Evolutionary conservation across 2,329 filamentous ascomycete species (phyloP).

Genomic region (Arachnomyces sp.): DNA sequence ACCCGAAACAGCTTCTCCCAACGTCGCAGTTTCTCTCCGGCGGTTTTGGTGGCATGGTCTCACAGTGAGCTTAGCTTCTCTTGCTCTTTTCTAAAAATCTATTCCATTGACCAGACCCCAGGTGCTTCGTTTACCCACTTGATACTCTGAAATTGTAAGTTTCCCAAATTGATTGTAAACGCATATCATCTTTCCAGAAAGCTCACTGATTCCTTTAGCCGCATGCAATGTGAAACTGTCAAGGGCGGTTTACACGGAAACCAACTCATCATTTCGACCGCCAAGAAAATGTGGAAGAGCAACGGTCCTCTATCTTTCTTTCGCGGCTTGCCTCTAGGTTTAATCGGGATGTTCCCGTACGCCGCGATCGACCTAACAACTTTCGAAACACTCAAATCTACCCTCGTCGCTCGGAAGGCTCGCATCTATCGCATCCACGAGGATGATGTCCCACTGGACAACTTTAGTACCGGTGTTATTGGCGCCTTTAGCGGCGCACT

Average conservation of each 20-base stretch:
- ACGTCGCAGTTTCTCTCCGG: conserved; percentile 87
- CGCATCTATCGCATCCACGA: conserved; percentile 64
- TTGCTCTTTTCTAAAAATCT: conserved; percentile 3
- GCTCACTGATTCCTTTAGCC: conserved; percentile 37
- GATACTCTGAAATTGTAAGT: conserved; percentile 60
- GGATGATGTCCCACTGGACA: conserved; percentile 72
- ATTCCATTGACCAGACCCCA: conserved; percentile 28
- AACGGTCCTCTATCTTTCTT: conserved; percentile 74
- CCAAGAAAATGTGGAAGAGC: conserved; percentile 74
- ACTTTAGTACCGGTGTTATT: conserved; percentile 78
- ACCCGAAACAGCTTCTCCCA: conserved; percentile 69
- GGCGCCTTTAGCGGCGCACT: conserved; percentile 87
- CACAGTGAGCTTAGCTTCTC: conserved; percentile 55
- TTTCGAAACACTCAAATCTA: conserved; percentile 83
- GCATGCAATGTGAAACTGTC: conserved; percentile 92
- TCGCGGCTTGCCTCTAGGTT: conserved; percentile 84
- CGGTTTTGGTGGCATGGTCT: conserved; percentile 85
- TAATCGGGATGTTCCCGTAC: conserved; percentile 96
- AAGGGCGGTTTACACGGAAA: conserved; percentile 77
- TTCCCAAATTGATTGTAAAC: not conserved
- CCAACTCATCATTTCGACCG: conserved; percentile 71
- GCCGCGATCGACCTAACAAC: conserved; percentile 93
- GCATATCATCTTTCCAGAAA: conserved; percentile 4
- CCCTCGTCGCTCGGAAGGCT: conserved; percentile 63
- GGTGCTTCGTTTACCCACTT: conserved; percentile 87